phyloP scores from a whole-genome alignment of 768 basidiomycete species.

The Podaxis sp. region DNA sequence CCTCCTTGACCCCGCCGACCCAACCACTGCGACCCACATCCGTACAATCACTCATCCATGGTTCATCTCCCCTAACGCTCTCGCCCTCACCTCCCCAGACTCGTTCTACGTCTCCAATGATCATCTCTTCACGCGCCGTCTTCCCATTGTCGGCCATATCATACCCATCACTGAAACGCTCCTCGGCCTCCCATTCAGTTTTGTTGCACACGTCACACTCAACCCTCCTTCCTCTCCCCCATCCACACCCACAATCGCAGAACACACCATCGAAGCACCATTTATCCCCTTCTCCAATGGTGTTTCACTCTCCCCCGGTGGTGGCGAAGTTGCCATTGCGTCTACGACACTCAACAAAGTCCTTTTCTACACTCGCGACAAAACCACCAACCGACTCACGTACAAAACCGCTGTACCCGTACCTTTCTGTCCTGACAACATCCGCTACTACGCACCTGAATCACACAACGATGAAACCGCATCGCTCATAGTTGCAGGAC shows the following conservation, averaged over 20 bases:
- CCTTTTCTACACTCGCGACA: constrained; percentile 51
- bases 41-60: constrained; percentile 59
- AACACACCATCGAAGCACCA: constrained; percentile 39
- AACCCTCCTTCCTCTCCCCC: constrained; percentile 24
- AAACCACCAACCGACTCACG: constrained; percentile 42
- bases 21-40: constrained; percentile 48
- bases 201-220: constrained; percentile 56
- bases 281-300: constrained; percentile 73
- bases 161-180: constrained; percentile 56
- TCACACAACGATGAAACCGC: constrained; percentile 33
- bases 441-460: constrained; percentile 40
- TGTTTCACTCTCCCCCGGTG: constrained; percentile 54
- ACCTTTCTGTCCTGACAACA: constrained; percentile 66
- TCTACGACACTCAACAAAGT: constrained; percentile 50
- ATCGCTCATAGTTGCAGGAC: constrained; percentile 59
- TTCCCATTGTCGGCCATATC: constrained; percentile 50
- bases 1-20: constrained; percentile 42
- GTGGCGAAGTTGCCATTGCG: constrained; percentile 54
- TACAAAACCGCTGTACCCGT: constrained; percentile 37
- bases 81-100: constrained; percentile 63
- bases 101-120: constrained; percentile 77
- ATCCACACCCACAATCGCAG: constrained; percentile 27
- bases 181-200: constrained; percentile 56
- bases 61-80: constrained; percentile 65
- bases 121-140: constrained; percentile 64